phyloP scores from a whole-genome alignment of 805 yeast genomes.

The Kodamaea lidongshanica region DNA sequence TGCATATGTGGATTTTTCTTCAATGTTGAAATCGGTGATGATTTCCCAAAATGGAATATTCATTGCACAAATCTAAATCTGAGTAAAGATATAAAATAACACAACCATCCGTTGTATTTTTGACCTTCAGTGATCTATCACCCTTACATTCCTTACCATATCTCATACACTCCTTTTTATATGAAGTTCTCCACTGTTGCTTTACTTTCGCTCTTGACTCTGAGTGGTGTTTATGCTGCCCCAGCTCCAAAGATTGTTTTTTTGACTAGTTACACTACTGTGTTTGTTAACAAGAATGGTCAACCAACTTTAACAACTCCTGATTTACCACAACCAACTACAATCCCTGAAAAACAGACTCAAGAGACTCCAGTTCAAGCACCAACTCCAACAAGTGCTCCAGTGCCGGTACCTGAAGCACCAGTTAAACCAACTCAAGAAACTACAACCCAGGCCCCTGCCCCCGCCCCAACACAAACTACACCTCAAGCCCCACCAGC shows the following conservation, averaged over 20 bases:
- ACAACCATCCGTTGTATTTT: too few species aligned
- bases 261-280: slow-evolving; percentile 20
- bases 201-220: slow-evolving; percentile 13
- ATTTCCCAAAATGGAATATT: too few species aligned
- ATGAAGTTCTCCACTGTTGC: slow-evolving; percentile 15
- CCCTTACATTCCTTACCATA: slow-evolving; percentile 6
- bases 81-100: too few species aligned
- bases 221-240: slow-evolving; percentile 13
- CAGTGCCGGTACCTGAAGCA: slow-evolving; percentile 8
- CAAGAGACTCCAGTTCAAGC: slow-evolving; percentile 11
- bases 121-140: too few species aligned
- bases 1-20: too few species aligned
- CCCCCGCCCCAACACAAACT: slow-evolving; percentile 6
- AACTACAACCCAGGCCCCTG: slow-evolving; percentile 7
- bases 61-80: too few species aligned
- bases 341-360: slow-evolving; percentile 2
- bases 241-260: slow-evolving; percentile 25
- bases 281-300: slow-evolving; percentile 10
- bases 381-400: slow-evolving; percentile 5
- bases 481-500: slow-evolving; percentile 14
- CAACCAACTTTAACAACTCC: slow-evolving; percentile 7
- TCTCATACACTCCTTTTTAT: slow-evolving; percentile 5
- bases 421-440: slow-evolving; percentile 2
- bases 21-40: too few species aligned
- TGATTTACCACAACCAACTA: slow-evolving; percentile 7